phyloP scores from a whole-genome alignment of 1,139 yeast genomes.

The Meyerozyma carpophila region DNA sequence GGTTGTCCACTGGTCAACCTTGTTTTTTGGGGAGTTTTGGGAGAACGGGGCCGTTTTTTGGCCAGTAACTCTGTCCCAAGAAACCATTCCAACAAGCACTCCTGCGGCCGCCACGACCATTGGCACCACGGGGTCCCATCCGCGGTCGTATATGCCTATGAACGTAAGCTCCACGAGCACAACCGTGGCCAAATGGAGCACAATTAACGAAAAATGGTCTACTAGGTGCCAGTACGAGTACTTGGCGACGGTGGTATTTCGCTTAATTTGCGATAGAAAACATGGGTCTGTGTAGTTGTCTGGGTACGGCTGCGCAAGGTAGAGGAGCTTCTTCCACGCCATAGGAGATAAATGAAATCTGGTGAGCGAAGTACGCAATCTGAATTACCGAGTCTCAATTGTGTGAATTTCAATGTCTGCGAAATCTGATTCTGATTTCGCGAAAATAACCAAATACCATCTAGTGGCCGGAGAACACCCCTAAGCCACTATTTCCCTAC shows the following conservation, averaged over 20 bases:
- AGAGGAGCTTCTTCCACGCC: conserved; percentile 80
- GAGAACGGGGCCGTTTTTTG: neutral
- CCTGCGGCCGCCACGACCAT: conserved; percentile 21
- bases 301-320: conserved; percentile 82
- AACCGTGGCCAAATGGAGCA: conserved; percentile 59
- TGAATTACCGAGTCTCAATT: no score
- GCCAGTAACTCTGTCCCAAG: conserved; percentile 2
- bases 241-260: conserved; percentile 69
- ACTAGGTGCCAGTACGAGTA: conserved; percentile 61
- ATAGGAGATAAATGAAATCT: neutral
- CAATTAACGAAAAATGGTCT: conserved; percentile 64
- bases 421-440: neutral
- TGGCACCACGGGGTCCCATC: conserved; percentile 42
- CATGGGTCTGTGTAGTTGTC: conserved; percentile 85
- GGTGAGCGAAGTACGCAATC: no score
- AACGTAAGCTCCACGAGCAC: conserved; percentile 60
- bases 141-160: conserved; percentile 44
- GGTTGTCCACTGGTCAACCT: neutral
- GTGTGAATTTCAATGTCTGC: neutral
- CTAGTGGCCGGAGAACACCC: no score
- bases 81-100: conserved; percentile 26
- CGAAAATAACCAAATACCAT: no score
- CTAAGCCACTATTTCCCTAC: no score
- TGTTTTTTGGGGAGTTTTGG: no score
- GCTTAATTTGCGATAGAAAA: conserved; percentile 70